A percentile compares a stretch with the other conserved stretches of the same genome.
phyloP scores from a whole-genome alignment of 176 grass and related monocot genomes.

The Poa pratensis region DNA sequence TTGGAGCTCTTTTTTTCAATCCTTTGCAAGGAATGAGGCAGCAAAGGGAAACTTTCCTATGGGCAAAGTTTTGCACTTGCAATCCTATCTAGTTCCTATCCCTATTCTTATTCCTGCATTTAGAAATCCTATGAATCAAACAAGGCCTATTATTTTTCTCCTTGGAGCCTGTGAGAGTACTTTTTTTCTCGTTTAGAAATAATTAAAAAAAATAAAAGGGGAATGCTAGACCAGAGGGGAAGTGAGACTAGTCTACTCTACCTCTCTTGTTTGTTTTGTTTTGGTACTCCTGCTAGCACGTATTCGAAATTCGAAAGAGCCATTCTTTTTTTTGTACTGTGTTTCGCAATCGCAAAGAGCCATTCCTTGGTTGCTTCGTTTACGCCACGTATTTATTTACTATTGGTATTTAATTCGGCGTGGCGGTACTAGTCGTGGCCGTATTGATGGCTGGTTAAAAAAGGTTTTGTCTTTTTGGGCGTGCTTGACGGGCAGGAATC shows the following conservation, averaged over 20 bases:
- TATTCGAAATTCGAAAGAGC: conserved; percentile 22
- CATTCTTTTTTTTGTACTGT: not conserved
- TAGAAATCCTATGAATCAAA: too few relatives aligned
- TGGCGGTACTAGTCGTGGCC: not conserved
- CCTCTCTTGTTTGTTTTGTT: not conserved
- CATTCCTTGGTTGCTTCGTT: not conserved
- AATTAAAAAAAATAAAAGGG: not conserved
- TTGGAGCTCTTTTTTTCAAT: too few relatives aligned
- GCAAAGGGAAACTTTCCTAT: too few relatives aligned
- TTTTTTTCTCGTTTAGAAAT: conserved; percentile 28
- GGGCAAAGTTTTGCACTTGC: too few relatives aligned
- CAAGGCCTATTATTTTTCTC: not conserved
- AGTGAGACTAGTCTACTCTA: not conserved
- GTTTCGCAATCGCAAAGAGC: not conserved
- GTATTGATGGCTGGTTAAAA: conserved; percentile 22
- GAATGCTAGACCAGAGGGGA: not conserved
- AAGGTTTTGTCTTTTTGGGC: conserved; percentile 57
- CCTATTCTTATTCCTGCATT: too few relatives aligned
- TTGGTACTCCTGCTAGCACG: not conserved
- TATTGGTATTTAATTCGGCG: not conserved
- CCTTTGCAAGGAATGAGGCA: too few relatives aligned
- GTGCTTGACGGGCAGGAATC: conserved; percentile 52
- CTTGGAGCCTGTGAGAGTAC: conserved; percentile 48
- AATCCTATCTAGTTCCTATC: too few relatives aligned
- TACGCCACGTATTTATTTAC: conserved; percentile 14